Evolutionary conservation across 805 yeast genomes (phyloP).

Genomic region (Candida ipomoeae): DNA sequence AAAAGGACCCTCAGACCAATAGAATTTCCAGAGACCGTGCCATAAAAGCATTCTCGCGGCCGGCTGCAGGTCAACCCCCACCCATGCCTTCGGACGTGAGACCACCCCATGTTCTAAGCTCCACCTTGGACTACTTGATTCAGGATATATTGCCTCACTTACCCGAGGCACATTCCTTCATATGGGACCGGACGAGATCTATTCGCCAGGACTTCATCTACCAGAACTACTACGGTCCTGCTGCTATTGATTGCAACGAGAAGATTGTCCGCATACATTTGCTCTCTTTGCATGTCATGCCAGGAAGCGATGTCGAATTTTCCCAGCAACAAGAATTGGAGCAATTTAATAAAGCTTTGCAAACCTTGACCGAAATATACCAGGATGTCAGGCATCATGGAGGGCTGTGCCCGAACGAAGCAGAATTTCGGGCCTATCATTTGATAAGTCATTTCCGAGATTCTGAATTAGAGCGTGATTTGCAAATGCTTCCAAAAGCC

Average conservation of each 20-base stretch:
- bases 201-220: constrained; percentile 96
- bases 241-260: constrained; percentile 90
- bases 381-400: constrained; percentile 71
- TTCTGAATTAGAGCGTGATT: constrained; percentile 73
- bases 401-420: constrained; percentile 72
- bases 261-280: constrained; percentile 86
- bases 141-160: constrained; percentile 57
- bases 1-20: constrained; percentile 54
- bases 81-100: constrained; percentile 96
- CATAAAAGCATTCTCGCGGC: constrained; percentile 89
- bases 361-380: constrained; percentile 84
- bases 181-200: constrained; percentile 97
- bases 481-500: constrained; percentile 60
- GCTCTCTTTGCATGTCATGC: constrained; percentile 79
- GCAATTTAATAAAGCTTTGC: constrained; percentile 86
- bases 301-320: constrained; percentile 62
- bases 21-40: constrained; percentile 59
- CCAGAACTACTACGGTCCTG: constrained; percentile 90
- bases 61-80: constrained; percentile 98
- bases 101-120: constrained; percentile 72
- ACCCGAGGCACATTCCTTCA: constrained; percentile 83
- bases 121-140: constrained; percentile 69
- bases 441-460: constrained; percentile 76
- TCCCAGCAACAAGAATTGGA: constrained; percentile 95
- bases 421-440: constrained; percentile 89